Base-by-base conservation (phyloP, 2,329 filamentous ascomycete species). In the Apiospora phragmitis region DNA sequence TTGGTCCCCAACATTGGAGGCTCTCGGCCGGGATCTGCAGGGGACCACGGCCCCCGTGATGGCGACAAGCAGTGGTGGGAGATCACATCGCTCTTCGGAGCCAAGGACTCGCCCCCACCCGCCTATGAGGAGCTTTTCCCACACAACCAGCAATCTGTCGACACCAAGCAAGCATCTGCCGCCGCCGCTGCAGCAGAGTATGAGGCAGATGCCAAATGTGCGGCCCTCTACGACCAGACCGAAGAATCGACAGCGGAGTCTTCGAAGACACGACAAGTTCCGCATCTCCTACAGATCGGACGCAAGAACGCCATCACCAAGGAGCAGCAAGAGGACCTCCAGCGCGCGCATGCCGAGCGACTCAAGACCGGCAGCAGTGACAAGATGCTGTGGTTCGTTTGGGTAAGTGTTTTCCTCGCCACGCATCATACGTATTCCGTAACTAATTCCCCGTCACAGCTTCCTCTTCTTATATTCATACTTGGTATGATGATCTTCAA, bases 71-170 rank as follows among this genome's bases (percentile, higher is more conserved):
- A 87, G 71, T 93, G 92, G 91, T 93, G 90, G 88, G 90, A 92
- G 77, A 82, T 91, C 38, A 86, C 91, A 62, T 89, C 89, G 11
- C 82, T 85, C 47, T 84, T 86, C 68, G 74, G 77, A 38, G 83
- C 81, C 26, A 82, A 82, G 49, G 81, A 88, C 12, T 83, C 85
- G 4, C 85, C 88, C 42, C 93, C 93, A 11, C 93, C 93, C 12
- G 89, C 93, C 0, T 96, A 96, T 74, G 91, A 94, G 69, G 93
- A 95, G 66, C 88, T 96, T 38, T 96, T 90, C 79, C 93, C 92
- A 1, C 82, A 83, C 51, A 80, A 84, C 69, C 82, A 83, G 62
- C 80, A 84, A 69, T 83, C 85, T 62, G 73, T 85, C 21, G 87
- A 91, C 70, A 82, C 81, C 32, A 91, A 92, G 79, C 85, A 88